These are phyloP conservation scores for Candida albicans DNA, from an alignment of 1,139 yeast genomes.

Conservation along the genomic window DNA sequence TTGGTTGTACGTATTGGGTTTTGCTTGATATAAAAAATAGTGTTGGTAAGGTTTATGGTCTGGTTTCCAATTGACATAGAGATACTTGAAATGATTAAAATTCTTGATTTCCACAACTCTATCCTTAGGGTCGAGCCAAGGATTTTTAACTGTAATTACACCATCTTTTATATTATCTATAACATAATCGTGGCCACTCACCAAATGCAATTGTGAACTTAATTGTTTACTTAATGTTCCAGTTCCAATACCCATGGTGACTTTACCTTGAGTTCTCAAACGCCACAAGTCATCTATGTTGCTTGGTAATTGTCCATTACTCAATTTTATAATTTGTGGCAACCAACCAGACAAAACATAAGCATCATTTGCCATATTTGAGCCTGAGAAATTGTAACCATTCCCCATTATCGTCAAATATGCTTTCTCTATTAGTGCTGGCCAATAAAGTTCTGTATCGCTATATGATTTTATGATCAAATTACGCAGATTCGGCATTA, in stretches of 20 bases:
- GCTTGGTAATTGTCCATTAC: slow-evolving; percentile 26
- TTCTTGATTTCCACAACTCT: slow-evolving; percentile 32
- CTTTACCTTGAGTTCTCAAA: slow-evolving; percentile 28
- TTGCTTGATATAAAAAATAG: slow-evolving; percentile 35
- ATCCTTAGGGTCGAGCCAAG: slow-evolving; percentile 20
- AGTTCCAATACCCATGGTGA: slow-evolving; percentile 69
- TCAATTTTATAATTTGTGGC: slow-evolving; percentile 58
- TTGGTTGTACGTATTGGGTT: slow-evolving; percentile 26
- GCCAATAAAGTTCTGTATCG: slow-evolving; percentile 52
- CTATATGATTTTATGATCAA: slow-evolving; percentile 42
- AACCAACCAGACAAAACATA: slow-evolving; percentile 69
- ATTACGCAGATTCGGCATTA: slow-evolving; percentile 20
- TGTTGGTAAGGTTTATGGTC: slow-evolving; percentile 19
- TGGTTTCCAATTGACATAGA: slow-evolving; percentile 73
- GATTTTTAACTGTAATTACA: slow-evolving; percentile 32
- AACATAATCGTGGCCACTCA: slow-evolving; percentile 73
- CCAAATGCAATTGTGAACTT: slow-evolving; percentile 38
- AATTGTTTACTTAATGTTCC: slow-evolving; percentile 47
- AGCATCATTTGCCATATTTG: slow-evolving; percentile 78
- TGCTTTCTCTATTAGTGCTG: slow-evolving; percentile 76
- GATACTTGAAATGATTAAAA: slow-evolving; percentile 50
- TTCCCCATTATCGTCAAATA: slow-evolving; percentile 60
- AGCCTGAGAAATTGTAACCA: slow-evolving; percentile 69
- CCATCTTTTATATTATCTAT: slow-evolving; percentile 12
- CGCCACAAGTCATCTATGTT: slow-evolving; percentile 34